Conservation (phyloP, 106 monocot genomes). For the Chionographis japonica region DNA sequence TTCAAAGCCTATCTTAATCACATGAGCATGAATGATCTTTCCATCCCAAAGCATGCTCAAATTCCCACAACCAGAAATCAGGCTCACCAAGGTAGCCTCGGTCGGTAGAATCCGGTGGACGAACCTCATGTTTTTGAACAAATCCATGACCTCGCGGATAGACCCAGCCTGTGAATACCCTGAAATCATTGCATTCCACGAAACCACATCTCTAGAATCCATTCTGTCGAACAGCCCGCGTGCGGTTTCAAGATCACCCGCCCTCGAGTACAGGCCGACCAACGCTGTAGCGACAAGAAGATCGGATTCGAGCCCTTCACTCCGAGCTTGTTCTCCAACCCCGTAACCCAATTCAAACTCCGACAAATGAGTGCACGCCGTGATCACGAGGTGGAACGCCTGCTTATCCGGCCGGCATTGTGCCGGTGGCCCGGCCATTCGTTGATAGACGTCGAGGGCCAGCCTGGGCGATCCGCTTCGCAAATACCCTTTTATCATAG, state of each 20-base stretch:
- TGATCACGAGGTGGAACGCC: constrained; percentile 31
- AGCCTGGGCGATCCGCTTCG: constrained; percentile 11
- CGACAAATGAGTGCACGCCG: constrained; percentile 37
- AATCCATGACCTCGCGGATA: constrained; percentile 38
- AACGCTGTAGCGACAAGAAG: constrained; percentile 52
- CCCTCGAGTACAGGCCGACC: constrained; percentile 32
- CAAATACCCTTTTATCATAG: constrained; percentile 56
- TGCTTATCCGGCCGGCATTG: too few species aligned
- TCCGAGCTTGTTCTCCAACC: constrained; percentile 19
- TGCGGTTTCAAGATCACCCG: constrained; percentile 31
- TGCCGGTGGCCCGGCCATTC: constrained; percentile 16
- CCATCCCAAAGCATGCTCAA: constrained; percentile 18
- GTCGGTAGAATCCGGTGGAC: constrained; percentile 19
- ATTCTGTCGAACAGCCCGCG: constrained; percentile 24
- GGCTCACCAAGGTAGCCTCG: constrained; percentile 47
- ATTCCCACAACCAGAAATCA: constrained; percentile 37
- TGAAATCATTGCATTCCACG: constrained; percentile 57
- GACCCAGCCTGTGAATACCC: constrained; percentile 15
- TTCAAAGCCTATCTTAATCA: constrained; percentile 15
- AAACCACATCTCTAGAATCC: constrained; percentile 37
- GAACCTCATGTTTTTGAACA: constrained; percentile 52
- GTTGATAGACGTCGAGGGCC: constrained; percentile 26
- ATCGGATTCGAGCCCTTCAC: constrained; percentile 31
- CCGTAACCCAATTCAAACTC: constrained; percentile 37
- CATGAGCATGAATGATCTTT: constrained; percentile 29